phyloP scores from a whole-genome alignment of 495 filamentous ascomycete genomes.

The Trichoderma gamsii region DNA sequence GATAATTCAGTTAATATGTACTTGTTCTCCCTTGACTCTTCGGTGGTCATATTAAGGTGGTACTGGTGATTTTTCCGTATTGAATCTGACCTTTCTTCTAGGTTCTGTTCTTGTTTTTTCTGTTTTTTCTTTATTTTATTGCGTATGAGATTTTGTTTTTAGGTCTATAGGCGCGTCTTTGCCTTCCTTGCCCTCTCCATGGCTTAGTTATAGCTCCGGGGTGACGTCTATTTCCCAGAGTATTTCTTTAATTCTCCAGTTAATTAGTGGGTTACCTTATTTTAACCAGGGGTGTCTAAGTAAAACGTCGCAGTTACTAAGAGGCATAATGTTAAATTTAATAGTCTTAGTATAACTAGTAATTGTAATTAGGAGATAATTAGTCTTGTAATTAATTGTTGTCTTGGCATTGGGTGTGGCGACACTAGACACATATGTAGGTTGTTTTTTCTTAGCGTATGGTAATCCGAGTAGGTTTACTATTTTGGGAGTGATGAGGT shows the following conservation, averaged over 20 bases:
- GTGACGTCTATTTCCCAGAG: neutral
- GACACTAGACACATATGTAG: neutral
- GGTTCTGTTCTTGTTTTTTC: neutral
- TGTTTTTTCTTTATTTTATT: neutral
- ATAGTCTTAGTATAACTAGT: neutral
- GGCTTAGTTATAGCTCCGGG: neutral
- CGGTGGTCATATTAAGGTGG: neutral
- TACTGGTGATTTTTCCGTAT: neutral
- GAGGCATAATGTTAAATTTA: neutral
- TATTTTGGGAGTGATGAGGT: too few species aligned
- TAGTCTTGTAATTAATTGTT: neutral
- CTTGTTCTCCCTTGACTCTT: neutral
- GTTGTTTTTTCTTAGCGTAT: neutral
- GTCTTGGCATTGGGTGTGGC: neutral
- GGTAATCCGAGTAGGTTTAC: neutral
- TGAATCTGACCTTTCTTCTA: neutral
- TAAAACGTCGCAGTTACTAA: neutral
- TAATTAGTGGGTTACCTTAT: neutral
- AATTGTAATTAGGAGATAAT: neutral
- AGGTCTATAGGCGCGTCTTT: neutral
- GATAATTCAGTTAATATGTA: neutral
- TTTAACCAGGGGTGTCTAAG: neutral
- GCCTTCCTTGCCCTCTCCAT: neutral
- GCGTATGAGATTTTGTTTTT: neutral
- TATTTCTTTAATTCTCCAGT: neutral